phyloP scores from a whole-genome alignment of 768 basidiomycete species.

The Boletellus emodensis region DNA sequence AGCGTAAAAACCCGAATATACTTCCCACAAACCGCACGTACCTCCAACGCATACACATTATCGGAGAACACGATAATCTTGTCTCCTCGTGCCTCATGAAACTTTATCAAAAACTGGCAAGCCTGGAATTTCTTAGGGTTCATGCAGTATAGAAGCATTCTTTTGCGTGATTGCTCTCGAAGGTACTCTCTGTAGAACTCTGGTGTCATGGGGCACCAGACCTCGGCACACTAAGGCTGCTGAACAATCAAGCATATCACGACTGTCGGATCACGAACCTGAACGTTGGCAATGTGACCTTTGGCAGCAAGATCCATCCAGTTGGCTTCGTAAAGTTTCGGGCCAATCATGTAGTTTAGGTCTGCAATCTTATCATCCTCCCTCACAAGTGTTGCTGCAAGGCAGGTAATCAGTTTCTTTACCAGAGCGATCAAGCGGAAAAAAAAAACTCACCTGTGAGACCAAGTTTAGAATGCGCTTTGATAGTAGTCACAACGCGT shows the following conservation, averaged over 20 bases:
- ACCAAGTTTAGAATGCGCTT: constrained; percentile 97
- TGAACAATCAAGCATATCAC: not conserved
- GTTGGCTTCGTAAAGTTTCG: constrained; percentile 98
- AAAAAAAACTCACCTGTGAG: constrained; percentile 66
- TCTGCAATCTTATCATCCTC: constrained; percentile 99
- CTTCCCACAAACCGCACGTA: constrained; percentile 25
- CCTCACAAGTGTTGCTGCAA: constrained; percentile 88
- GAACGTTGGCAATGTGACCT: constrained; percentile 99
- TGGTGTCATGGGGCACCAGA: constrained; percentile 99
- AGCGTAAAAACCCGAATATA: constrained; percentile 1
- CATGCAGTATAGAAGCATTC: constrained; percentile 98
- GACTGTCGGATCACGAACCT: constrained; percentile 50
- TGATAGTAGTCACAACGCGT: constrained; percentile 95
- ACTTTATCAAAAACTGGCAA: constrained; percentile 97
- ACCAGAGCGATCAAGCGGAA: not conserved
- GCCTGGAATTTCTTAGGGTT: constrained; percentile 99
- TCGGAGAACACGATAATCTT: constrained; percentile 99
- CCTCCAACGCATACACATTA: constrained; percentile 96
- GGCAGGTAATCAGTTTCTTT: constrained; percentile 1
- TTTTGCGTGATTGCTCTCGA: constrained; percentile 85
- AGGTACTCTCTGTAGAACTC: constrained; percentile 99
- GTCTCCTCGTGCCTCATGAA: constrained; percentile 95
- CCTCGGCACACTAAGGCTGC: constrained; percentile 82
- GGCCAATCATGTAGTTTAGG: constrained; percentile 98
- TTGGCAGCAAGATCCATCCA: constrained; percentile 99